A percentile compares a stretch with the other conserved stretches of the same genome.
phyloP scores from a whole-genome alignment of 2,329 filamentous ascomycete genomes.

The Pseudogymnoascus sp. region DNA sequence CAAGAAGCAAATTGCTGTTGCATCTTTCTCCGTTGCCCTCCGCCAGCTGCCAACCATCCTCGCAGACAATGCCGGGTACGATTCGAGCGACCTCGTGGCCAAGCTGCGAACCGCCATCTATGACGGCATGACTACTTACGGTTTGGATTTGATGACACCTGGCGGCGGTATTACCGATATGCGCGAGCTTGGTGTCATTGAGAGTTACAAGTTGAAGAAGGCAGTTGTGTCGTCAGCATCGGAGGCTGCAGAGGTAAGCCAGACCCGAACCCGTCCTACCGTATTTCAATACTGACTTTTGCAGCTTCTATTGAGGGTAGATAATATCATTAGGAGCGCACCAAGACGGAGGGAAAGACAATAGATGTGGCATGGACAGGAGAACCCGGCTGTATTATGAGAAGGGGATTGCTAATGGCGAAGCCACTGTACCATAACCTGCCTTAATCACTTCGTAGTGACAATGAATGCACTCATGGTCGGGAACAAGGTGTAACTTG shows the following conservation, averaged over 20 bases:
- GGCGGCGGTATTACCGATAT: slow-evolving; percentile 93
- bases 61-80: slow-evolving; percentile 93
- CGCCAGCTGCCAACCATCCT: slow-evolving; percentile 93
- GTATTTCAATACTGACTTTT: slow-evolving; percentile 27
- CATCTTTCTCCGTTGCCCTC: slow-evolving; percentile 80
- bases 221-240: slow-evolving; percentile 96
- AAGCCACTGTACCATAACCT: slow-evolving; percentile 29
- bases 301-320: slow-evolving; percentile 81
- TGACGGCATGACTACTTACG: slow-evolving; percentile 86
- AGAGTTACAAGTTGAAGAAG: slow-evolving; percentile 97
- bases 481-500: slow-evolving; percentile 7
- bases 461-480: slow-evolving; percentile 1
- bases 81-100: slow-evolving; percentile 89
- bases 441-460: slow-evolving; percentile 21
- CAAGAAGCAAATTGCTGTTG: slow-evolving; percentile 92
- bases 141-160: slow-evolving; percentile 79
- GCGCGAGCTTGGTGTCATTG: slow-evolving; percentile 88
- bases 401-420: slow-evolving; percentile 14
- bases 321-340: slow-evolving; percentile 94
- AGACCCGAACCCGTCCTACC: slow-evolving; percentile 13
- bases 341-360: slow-evolving; percentile 75
- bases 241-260: slow-evolving; percentile 85
- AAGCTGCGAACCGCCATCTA: slow-evolving; percentile 90
- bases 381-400: slow-evolving; percentile 26
- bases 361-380: slow-evolving; percentile 32